phyloP scores from a whole-genome alignment of 148 eudicot genomes.

The Rheum nobile region DNA sequence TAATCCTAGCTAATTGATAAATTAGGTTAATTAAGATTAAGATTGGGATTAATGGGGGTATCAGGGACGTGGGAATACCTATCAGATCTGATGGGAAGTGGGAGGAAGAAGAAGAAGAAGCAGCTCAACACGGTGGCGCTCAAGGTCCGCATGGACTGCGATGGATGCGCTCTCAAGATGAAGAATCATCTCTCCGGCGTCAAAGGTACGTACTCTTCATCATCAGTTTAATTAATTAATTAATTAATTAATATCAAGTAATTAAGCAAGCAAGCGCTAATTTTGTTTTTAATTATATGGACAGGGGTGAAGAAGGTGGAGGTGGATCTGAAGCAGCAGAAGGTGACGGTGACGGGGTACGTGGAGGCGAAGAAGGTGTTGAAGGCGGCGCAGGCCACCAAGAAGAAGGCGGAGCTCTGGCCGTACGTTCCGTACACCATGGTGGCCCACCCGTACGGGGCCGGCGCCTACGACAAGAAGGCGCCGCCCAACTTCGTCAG shows the following conservation, averaged over 20 bases:
- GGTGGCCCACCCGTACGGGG: conserved; percentile 56
- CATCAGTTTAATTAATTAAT: too few relatives aligned
- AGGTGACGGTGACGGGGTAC: conserved; percentile 61
- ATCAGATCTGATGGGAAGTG: conserved; percentile 30
- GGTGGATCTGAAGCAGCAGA: conserved; percentile 60
- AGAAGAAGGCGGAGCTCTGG: conserved; percentile 59
- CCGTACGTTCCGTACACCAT: conserved; percentile 59
- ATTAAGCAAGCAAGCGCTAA: too few relatives aligned
- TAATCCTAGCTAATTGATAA: too few relatives aligned
- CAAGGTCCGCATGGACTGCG: conserved; percentile 74
- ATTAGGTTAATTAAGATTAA: too few relatives aligned
- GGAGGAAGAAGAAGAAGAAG: conserved; percentile 40
- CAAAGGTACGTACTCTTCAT: conserved; percentile 36
- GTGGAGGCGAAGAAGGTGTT: conserved; percentile 60
- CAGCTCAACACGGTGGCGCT: conserved; percentile 39
- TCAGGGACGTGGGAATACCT: conserved; percentile 61
- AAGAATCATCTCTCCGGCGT: conserved; percentile 50
- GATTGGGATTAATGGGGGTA: conserved; percentile 38
- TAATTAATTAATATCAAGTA: too few relatives aligned
- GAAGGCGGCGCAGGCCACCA: conserved; percentile 34
- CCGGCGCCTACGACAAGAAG: conserved; percentile 70
- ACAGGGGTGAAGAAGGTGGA: conserved; percentile 57
- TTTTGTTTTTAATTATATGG: too few relatives aligned
- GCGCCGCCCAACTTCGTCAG: conserved; percentile 62
- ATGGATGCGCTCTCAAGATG: conserved; percentile 62